Evolutionary conservation across 139 green algal genomes (phyloP), one percentile per base, ranked within the genome.

Genomic region (Penium margaritaceum): DNA sequence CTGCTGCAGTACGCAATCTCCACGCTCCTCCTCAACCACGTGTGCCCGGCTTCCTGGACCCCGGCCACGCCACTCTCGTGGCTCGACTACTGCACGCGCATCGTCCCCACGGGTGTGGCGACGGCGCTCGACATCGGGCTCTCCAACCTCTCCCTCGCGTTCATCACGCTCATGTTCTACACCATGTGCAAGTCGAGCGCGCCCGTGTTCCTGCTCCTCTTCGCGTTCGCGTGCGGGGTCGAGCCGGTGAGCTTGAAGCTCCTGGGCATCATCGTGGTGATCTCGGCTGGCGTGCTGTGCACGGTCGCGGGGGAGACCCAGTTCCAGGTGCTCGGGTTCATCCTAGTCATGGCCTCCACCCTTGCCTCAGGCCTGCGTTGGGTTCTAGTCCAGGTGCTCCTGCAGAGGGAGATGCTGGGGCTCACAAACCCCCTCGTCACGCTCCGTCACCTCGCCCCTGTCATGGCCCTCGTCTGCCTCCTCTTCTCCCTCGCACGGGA

Each of bases 171-270:
- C 19, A 76, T 29, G 4, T 76, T 76, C 32, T 70, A 76, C 46
- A 76, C 55, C 55, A 69, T 76, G 54, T 74, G 54, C 51, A 84
- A 82, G 69, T 66, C 65, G 33, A 80, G 24, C 36, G 55, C 88
- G 4, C 91, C 92, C 2, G 72, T 97, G 12, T 98, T 95, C 83
- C 84, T 97, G 67, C 86, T 98, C n/a, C 32, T 83, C 1, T 96
- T 96, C 76, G 90, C 90, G 30, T 96, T 98, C 82, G 68, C 68
- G n/a, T n/a, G n/a, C 38, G 24, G 69, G 43, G 5, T 85, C 0
- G 81, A 86, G 63, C 29, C 9, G 7, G 60, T 69, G 32, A 78
- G 29, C 24, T 81, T 55, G 58, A 76, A 67, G 21, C 79, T 97
- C 24, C 81, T 79, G 0, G 87, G 74, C 1, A 85, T 95, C 7